A percentile compares a stretch with the other conserved stretches of the same genome.
These are phyloP conservation scores for Neotropicomus parvogracilis DNA, from an alignment of 1,284 basidiomycete genomes.

Conservation along the genomic window DNA sequence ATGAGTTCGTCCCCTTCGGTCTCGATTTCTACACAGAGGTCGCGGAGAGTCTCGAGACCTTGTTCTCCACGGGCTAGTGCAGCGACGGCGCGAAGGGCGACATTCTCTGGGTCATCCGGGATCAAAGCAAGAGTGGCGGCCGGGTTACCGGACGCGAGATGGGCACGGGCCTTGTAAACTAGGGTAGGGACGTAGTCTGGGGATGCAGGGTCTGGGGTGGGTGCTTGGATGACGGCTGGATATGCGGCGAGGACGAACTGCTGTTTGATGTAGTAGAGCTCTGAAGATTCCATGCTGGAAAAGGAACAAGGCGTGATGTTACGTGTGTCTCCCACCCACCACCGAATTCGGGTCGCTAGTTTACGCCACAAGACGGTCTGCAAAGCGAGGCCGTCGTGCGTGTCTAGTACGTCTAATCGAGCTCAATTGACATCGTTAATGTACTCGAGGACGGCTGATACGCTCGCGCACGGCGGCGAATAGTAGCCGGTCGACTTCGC, in stretches of 20 bases:
- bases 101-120: constrained; percentile 57
- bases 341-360: too few species aligned
- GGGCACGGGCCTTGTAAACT: constrained; percentile 81
- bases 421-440: too few species aligned
- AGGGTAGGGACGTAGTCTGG: constrained; percentile 62
- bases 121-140: constrained; percentile 52
- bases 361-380: too few species aligned
- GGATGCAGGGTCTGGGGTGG: constrained; percentile 58
- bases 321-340: background rate
- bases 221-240: constrained; percentile 50
- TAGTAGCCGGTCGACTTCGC: constrained; percentile 7
- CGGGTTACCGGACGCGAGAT: constrained; percentile 73
- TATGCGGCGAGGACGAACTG: constrained; percentile 81
- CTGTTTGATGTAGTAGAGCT: constrained; percentile 81
- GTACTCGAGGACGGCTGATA: too few species aligned
- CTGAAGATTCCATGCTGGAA: constrained; percentile 63
- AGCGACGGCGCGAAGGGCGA: constrained; percentile 67
- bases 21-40: constrained; percentile 83
- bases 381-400: too few species aligned
- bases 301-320: background rate
- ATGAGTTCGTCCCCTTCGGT: constrained; percentile 63
- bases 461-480: background rate
- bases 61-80: constrained; percentile 67
- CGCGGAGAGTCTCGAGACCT: constrained; percentile 77
- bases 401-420: too few species aligned